Base-by-base conservation (phyloP, 129 eudicot species). In the Helianthus tuberosus region DNA sequence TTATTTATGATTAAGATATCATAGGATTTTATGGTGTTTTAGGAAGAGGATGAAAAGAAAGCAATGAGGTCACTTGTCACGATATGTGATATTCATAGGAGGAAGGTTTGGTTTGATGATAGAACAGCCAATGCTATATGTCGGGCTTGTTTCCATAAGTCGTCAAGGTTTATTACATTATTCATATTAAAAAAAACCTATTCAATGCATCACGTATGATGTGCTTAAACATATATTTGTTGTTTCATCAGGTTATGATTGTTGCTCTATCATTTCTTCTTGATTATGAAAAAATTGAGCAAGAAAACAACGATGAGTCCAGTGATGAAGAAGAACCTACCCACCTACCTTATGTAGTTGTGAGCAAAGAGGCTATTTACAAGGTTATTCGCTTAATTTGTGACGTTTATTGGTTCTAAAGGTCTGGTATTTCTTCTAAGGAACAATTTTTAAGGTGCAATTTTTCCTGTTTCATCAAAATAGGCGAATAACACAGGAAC, bases 91-190 rank as follows among this genome's bases (percentile, higher is more conserved):
- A 86, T 93, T 71, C 96, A 93, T 68, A 85, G 97, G 49, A 87
- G 97, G 66, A 93, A 93, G 82, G 83, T 93, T 70, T 90, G 98
- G 98, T 90, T 84, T 78, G 97, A 93, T 81, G 98, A 93, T 23
- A 88, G 98, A 73, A 87, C 97, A 46, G n/a, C 95, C 53, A 88
- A 90, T 78, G 97, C 96, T 55, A 90, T 93, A 73, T 90, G 98
- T 27, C 72, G 72, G 64, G 96, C 98, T 61, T 88, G 98, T 69
- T 90, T 93, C 58, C 97, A 93, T 77, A 44, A 89, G 44, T 90
- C 97, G 12, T 75, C 96, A 41, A 88, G 87, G 98, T 93, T 68
- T 7, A 71, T 8, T 10, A 52, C 52, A 11, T 4, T 70, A n/a
- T 64, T 64, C 17, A 6, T 23, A 1, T 5, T 1, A 39, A 39